These are phyloP conservation scores for Lophiostoma macrostomum DNA, from an alignment of 495 filamentous ascomycete genomes.

Conservation along the genomic window DNA sequence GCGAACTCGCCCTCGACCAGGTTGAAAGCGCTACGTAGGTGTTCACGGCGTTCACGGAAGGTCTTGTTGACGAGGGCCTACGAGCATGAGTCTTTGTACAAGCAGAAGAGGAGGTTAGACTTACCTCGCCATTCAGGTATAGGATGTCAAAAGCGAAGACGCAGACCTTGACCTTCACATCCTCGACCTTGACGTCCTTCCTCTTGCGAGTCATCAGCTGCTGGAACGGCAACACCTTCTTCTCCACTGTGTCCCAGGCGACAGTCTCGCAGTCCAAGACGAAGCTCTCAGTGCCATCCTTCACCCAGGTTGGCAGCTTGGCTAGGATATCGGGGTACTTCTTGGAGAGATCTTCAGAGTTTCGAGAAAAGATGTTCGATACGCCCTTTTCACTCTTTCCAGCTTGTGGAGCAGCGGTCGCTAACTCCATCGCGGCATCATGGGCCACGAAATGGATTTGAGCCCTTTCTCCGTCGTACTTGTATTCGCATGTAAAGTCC, in stretches of 20 bases:
- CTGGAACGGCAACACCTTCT: constrained; percentile 95
- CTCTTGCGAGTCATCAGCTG: constrained; percentile 96
- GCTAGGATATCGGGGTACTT: constrained; percentile 95
- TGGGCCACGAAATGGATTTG: constrained; percentile 97
- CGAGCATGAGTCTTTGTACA: not conserved
- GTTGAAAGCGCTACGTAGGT: constrained; percentile 70
- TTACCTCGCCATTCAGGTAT: constrained; percentile 86
- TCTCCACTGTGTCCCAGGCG: constrained; percentile 90
- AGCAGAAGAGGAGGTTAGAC: constrained; percentile 6
- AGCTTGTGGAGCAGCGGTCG: constrained; percentile 50
- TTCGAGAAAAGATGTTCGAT: constrained; percentile 90
- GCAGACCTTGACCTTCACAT: constrained; percentile 95
- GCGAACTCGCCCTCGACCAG: constrained; percentile 84
- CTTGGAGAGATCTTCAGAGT: constrained; percentile 93
- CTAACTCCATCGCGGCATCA: constrained; percentile 64
- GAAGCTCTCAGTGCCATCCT: constrained; percentile 83
- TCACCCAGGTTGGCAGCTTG: constrained; percentile 86
- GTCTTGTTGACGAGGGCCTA: constrained; percentile 79
- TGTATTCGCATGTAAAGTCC: constrained; percentile 97
- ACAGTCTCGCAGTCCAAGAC: constrained; percentile 97
- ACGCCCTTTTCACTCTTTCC: constrained; percentile 62
- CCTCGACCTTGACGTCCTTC: constrained; percentile 96
- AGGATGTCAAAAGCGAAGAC: constrained; percentile 96
- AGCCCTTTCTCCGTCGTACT: constrained; percentile 95
- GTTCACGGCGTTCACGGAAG: constrained; percentile 76